These are phyloP conservation scores for Colletotrichum neosansevieriae DNA, from an alignment of 2,329 filamentous ascomycete species.

Conservation along the genomic window DNA sequence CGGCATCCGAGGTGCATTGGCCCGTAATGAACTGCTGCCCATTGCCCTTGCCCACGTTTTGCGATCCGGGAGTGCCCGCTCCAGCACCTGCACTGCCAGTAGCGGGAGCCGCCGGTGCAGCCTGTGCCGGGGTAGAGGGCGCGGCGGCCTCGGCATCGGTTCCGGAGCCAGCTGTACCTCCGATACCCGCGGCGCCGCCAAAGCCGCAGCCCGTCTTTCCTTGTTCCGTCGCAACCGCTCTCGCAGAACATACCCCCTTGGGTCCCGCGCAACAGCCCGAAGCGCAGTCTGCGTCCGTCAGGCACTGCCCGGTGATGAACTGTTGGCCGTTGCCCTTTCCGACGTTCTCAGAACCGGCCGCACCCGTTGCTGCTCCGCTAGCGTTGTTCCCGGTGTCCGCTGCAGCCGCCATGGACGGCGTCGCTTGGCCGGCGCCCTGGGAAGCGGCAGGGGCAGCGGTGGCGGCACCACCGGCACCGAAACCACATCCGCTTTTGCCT, in stretches of 20 bases:
- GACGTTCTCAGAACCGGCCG: conserved; percentile 43
- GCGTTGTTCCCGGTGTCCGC: conserved; percentile 5
- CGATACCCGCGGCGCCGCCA: no score
- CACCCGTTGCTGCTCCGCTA: background rate
- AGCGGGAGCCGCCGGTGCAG: no score
- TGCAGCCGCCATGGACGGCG: conserved; percentile 19
- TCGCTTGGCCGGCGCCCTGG: no score
- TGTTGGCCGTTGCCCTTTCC: conserved; percentile 48
- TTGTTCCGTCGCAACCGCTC: conserved; percentile 47
- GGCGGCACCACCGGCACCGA: conserved; percentile 36
- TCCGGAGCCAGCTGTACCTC: no score
- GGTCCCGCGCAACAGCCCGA: conserved; percentile 49
- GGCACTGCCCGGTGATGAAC: conserved; percentile 51
- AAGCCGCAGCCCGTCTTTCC: conserved; percentile 43
- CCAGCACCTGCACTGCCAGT: no score
- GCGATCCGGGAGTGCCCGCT: no score
- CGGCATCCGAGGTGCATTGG: conserved; percentile 43
- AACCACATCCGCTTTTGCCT: conserved; percentile 47
- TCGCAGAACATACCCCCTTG: conserved; percentile 51
- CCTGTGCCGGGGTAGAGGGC: no score
- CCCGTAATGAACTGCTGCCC: conserved; percentile 48
- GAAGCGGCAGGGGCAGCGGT: conserved; percentile 3
- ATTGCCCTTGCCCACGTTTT: conserved; percentile 32
- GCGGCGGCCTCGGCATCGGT: no score
- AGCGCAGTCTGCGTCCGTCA: conserved; percentile 48